Percentiles rank a stretch among this genome's conserved stretches.
phyloP scores from a whole-genome alignment of 257 asterid species.

The Nicotiana tabacum region DNA sequence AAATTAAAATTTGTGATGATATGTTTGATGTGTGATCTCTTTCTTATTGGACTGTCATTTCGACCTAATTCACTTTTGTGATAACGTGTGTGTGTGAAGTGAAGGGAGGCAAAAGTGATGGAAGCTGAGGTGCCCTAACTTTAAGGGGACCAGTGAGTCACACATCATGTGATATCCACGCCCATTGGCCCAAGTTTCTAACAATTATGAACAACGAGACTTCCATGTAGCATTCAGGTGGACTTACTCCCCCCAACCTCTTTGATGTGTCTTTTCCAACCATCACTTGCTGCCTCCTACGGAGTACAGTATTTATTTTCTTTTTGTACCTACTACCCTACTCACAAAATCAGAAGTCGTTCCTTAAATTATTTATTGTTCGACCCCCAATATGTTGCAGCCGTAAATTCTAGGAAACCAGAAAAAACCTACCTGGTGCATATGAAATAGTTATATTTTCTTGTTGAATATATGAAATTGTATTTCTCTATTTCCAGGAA shows the following conservation, averaged over 20 bases:
- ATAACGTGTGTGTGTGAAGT: not conserved
- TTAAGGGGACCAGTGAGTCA: constrained; percentile 49
- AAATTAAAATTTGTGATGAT: too few relatives aligned
- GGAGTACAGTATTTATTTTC: not conserved
- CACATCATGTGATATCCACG: constrained; percentile 38
- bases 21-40: too few relatives aligned
- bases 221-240: constrained; percentile 14
- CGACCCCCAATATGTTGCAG: not conserved
- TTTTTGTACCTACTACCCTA: too few relatives aligned
- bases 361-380: not conserved
- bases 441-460: not conserved
- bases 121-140: constrained; percentile 29
- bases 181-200: not conserved
- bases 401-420: not conserved
- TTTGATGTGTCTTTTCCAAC: not conserved
- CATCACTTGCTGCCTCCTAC: not conserved
- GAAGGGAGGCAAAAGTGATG: not conserved
- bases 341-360: not conserved
- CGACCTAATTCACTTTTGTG: not conserved
- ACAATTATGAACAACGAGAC: not conserved
- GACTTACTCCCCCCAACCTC: not conserved
- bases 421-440: not conserved
- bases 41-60: not conserved
- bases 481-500: not conserved
- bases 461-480: too few relatives aligned